Conservation (phyloP, 305 asterid species). For the Fraxinus floribunda region DNA sequence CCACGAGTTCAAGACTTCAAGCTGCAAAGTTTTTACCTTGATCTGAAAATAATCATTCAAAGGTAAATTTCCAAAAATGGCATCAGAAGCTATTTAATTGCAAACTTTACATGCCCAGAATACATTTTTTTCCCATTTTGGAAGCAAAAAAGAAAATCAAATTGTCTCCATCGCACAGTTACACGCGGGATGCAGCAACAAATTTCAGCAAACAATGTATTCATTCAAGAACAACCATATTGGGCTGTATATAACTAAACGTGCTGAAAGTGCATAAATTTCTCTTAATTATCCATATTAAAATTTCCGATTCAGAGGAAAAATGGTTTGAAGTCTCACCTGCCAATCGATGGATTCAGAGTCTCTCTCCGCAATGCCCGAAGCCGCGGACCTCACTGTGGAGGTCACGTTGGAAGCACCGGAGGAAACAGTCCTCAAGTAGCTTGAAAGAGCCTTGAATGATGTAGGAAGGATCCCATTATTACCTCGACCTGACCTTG, state of each 20-base stretch:
- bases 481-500: slow-evolving; percentile 41
- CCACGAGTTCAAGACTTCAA: neutral
- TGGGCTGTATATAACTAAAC: neutral
- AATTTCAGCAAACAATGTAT: slow-evolving; percentile 14
- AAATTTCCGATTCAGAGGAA: neutral
- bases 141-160: neutral
- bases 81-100: neutral
- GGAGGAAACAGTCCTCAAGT: slow-evolving; percentile 70
- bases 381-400: slow-evolving; percentile 81
- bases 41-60: neutral
- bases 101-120: slow-evolving; percentile 7
- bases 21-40: neutral
- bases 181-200: slow-evolving; percentile 10
- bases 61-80: neutral
- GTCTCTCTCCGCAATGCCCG: slow-evolving; percentile 77
- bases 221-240: neutral
- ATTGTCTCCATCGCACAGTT: neutral
- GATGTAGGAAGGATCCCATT: slow-evolving; percentile 65
- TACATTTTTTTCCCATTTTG: neutral
- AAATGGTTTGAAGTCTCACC: slow-evolving; percentile 39
- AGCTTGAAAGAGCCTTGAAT: slow-evolving; percentile 66
- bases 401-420: slow-evolving; percentile 88
- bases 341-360: slow-evolving; percentile 55
- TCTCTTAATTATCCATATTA: neutral
- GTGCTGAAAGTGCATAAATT: neutral